Evolutionary conservation across 2,329 filamentous ascomycete species (phyloP).

Genomic region (Diaporthe humulicola): DNA sequence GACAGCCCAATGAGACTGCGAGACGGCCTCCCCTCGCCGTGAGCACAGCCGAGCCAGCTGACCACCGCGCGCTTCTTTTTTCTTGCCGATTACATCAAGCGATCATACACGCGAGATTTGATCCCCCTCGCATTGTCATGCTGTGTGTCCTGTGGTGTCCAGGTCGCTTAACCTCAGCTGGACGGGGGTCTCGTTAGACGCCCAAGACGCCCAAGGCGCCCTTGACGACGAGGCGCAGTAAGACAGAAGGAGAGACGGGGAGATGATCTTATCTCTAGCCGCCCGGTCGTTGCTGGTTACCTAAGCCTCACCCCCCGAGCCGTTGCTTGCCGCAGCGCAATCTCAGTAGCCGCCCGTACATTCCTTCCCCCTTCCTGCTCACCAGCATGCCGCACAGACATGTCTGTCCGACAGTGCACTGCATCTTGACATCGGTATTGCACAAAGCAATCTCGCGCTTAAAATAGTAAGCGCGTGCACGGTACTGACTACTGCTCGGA

Average conservation of each 20-base stretch:
- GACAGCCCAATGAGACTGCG: constrained; percentile 34
- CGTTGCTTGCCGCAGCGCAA: background rate
- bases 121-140: constrained; percentile 10
- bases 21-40: background rate
- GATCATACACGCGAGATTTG: constrained; percentile 29
- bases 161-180: constrained; percentile 28
- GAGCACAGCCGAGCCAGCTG: constrained; percentile 18
- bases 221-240: constrained; percentile 13
- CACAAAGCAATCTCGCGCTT: constrained; percentile 25
- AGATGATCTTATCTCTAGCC: constrained; percentile 14
- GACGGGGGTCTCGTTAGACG: constrained; percentile 32
- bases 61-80: constrained; percentile 32
- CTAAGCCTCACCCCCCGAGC: constrained; percentile 22
- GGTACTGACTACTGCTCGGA: background rate
- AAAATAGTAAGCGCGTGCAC: constrained; percentile 31
- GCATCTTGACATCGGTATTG: constrained; percentile 7
- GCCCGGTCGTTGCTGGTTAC: constrained; percentile 28
- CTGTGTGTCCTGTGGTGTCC: background rate
- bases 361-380: background rate
- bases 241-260: background rate
- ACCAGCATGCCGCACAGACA: constrained; percentile 19
- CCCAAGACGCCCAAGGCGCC: too few relatives aligned
- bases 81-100: constrained; percentile 7
- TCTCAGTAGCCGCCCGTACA: constrained; percentile 32
- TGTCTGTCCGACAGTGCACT: background rate